These are phyloP conservation scores for Thalia dealbata DNA, from an alignment of 176 grass and related monocot species.

Conservation along the genomic window DNA sequence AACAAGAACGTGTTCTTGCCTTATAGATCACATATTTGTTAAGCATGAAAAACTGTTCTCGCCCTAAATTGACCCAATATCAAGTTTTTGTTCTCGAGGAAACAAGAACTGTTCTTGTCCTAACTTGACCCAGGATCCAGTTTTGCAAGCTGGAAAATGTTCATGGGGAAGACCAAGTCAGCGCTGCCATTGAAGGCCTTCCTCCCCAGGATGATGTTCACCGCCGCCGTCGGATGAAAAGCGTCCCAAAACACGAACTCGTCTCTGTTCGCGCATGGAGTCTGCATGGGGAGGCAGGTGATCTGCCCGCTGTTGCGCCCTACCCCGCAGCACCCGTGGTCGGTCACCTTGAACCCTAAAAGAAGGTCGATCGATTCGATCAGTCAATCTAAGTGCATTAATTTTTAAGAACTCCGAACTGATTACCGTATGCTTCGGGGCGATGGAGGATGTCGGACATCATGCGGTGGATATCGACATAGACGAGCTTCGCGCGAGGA, in stretches of 20 bases:
- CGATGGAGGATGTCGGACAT: constrained; percentile 51
- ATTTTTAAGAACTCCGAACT: too few species aligned
- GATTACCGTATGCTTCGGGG: constrained; percentile 52
- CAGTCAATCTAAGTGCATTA: too few species aligned
- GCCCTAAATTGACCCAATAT: too few species aligned
- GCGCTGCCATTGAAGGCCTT: constrained; percentile 50
- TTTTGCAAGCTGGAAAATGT: constrained; percentile 65
- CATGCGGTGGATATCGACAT: constrained; percentile 75
- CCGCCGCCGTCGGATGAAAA: constrained; percentile 82
- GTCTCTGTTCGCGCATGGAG: constrained; percentile 58
- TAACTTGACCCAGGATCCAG: neutral
- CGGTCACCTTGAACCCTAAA: constrained; percentile 56
- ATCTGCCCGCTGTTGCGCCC: constrained; percentile 69
- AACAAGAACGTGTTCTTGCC: too few species aligned
- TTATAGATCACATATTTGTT: too few species aligned
- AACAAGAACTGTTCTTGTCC: neutral
- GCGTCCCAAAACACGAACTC: constrained; percentile 94
- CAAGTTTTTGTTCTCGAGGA: too few species aligned
- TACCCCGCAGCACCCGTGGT: constrained; percentile 82
- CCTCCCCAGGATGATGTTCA: constrained; percentile 61
- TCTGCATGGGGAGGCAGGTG: constrained; percentile 76
- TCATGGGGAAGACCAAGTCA: constrained; percentile 54
- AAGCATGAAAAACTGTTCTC: too few species aligned
- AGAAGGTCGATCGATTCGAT: neutral
- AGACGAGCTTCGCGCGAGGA: constrained; percentile 59